These are phyloP conservation scores for Herpotrichia juniperi DNA, from an alignment of 2,329 filamentous ascomycete genomes.

Conservation along the genomic window DNA sequence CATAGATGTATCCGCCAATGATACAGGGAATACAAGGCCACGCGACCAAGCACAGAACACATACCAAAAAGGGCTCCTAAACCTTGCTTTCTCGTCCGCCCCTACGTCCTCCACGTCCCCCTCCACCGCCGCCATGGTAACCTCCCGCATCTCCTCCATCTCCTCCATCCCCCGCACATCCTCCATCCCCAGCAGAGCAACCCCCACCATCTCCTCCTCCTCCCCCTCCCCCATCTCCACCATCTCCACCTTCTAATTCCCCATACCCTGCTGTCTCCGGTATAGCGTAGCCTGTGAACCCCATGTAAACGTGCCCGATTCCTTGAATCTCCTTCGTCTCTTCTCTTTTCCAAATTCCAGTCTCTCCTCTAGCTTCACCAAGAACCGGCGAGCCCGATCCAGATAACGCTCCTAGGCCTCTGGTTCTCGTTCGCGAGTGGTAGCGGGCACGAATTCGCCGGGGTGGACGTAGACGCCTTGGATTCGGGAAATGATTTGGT, in stretches of 20 bases:
- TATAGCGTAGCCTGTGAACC: no score
- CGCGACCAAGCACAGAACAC: no score
- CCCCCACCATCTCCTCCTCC: not conserved
- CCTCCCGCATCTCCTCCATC: not conserved
- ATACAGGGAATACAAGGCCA: no score
- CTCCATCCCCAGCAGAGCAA: not conserved
- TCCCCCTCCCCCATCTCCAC: not conserved
- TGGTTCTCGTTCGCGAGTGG: constrained; percentile 1
- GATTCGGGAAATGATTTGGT: not conserved
- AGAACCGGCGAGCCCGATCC: constrained; percentile 18
- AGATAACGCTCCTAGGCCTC: constrained; percentile 30
- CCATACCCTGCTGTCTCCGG: not conserved
- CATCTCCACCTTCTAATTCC: not conserved
- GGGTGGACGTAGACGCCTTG: constrained; percentile 31
- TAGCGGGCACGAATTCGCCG: constrained; percentile 22
- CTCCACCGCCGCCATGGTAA: not conserved
- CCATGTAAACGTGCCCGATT: no score
- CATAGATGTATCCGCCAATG: no score
- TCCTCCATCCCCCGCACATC: not conserved
- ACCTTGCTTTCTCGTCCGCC: no score
- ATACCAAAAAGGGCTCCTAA: no score
- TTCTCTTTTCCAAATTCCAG: not conserved
- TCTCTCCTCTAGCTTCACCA: constrained; percentile 1
- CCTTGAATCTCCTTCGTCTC: not conserved
- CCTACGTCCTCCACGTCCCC: not conserved